Base-by-base conservation (phyloP, 1,284 basidiomycete species). In the Moesziomyces sp. region DNA sequence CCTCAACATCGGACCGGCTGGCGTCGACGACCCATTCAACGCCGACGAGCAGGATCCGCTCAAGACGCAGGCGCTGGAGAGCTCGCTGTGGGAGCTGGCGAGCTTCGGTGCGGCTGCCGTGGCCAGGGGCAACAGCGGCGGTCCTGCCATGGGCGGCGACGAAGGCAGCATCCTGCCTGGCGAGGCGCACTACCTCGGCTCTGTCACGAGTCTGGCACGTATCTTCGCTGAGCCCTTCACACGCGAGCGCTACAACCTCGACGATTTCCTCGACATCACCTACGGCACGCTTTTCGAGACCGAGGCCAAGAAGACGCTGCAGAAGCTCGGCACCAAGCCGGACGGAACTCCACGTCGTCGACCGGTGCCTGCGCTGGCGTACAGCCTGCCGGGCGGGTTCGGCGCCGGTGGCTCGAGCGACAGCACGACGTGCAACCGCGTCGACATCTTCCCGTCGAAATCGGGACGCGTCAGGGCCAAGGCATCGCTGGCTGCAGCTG, bases 221-320 rank as follows among this genome's bases (percentile, higher is more conserved):
- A 91, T 99, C 56, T 92, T 98, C 70, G 88, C 89, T 13, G 94
- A 97, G 82, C 91, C 92, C 1, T 98, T 99, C 85, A 97, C 93
- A 9, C 95, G 95, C 81, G 92, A 91, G 13, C 88, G 88, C 28
- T 98, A 95, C 85, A 87, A 89, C 28, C 89, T 97, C 88, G 97
- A 99, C 77, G 97, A 99, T 84, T 99, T 99, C 84, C 85, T 98
- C 80, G 97, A 99, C 85, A 94, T 98, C 84, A 93, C 93, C 0
- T 99, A 97, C 81, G 88, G 87, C 16, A 97, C 93, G 92, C 87
- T 98, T 35, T 92, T 97, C 75, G 93, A 95, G 52, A 92, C 92
- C 1, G 96, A 98, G 81, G 87, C 88, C 21, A 90, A 89, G 63
- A 87, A 93, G 51, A 91, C 89, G 70, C 90, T 97, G 23, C 52